Evolutionary conservation across 805 yeast species (phyloP), one percentile per base, ranked within the genome.

Genomic region (Groenewaldozyma salmanticensis): DNA sequence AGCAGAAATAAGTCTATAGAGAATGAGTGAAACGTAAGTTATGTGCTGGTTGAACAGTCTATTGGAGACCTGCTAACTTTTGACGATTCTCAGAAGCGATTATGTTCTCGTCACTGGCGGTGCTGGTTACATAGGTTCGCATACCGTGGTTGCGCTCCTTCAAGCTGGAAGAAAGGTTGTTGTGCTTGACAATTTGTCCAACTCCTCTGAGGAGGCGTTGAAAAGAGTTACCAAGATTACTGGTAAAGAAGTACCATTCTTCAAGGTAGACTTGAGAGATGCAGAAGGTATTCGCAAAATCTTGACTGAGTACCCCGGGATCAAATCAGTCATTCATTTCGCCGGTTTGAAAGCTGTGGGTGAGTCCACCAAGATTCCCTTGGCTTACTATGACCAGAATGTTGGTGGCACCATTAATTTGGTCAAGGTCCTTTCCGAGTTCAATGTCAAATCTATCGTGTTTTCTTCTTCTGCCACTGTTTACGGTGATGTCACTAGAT

Each of bases 301-400:
- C 1, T 76, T 81, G 54, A 48, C 61, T 27, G 55, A 62, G 37
- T 71, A 70, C 59, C 59, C 65, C 1, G 54, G 59, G 24, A 71
- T 81, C 46, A 60, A 64, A 27, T 72, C 81, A 2, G 86, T 81
- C 19, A 68, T 83, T 36, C 94, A 83, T 57, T 81, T 82, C 61
- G 94, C 92, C 4, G 88, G 86, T 18, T 70, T 82, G 53, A 83
- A 83, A 58, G 88, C 90, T 2, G 94, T 83, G 27, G 88, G 85
- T 31, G 92, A 83, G 58, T 77, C 85, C 11, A 71, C 81, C 21
- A 54, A 71, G 50, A 70, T 77, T 42, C 92, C 94, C 13, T 66
- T 81, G 42, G 67, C 59, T 35, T 83, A 82, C 61, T 81, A 79
- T 58, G 74, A 72, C 39, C 77, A 79, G 58, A 83, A 82, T 52